A percentile compares a stretch with the other conserved stretches of the same genome.
phyloP scores from a whole-genome alignment of 176 grass and related monocot genomes.

The Raddia guianensis region DNA sequence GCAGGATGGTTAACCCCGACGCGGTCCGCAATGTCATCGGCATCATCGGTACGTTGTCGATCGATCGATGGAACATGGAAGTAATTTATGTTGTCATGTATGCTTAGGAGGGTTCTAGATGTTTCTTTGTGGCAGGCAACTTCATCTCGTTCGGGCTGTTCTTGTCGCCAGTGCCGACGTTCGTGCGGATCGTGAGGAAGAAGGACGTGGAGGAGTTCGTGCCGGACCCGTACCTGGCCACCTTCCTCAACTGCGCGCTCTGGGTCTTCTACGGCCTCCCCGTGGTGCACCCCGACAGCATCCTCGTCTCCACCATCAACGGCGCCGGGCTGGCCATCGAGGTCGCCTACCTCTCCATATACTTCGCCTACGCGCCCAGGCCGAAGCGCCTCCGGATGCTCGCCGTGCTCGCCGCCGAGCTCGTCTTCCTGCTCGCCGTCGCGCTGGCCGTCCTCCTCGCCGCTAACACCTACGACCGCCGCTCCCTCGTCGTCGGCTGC shows the following conservation, averaged over 20 bases:
- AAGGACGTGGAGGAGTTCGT: constrained; percentile 63
- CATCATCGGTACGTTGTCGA: constrained; percentile 44
- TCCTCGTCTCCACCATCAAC: constrained; percentile 62
- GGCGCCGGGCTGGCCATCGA: constrained; percentile 49
- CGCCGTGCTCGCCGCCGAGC: no score
- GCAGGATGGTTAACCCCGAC: constrained; percentile 31
- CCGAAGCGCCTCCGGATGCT: no score
- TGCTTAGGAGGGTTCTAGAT: no score
- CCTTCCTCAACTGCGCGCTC: constrained; percentile 72
- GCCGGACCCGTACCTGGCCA: constrained; percentile 75
- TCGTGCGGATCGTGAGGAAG: constrained; percentile 46
- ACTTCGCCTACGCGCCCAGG: no score
- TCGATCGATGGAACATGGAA: no score
- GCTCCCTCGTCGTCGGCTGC: constrained; percentile 56
- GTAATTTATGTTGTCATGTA: no score
- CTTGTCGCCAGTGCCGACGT: constrained; percentile 68
- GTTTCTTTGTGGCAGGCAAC: constrained; percentile 47
- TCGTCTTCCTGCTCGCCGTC: constrained; percentile 47
- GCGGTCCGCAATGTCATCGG: constrained; percentile 45
- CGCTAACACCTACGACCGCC: no score
- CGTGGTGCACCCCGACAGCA: constrained; percentile 52
- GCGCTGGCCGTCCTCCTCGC: constrained; percentile 45
- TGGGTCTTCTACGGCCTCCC: constrained; percentile 78
- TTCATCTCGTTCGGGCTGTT: constrained; percentile 77
- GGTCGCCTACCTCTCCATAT: constrained; percentile 57